These are phyloP conservation scores for Hypoxylon sp. DNA, from an alignment of 2,329 filamentous ascomycete genomes.

Conservation along the genomic window DNA sequence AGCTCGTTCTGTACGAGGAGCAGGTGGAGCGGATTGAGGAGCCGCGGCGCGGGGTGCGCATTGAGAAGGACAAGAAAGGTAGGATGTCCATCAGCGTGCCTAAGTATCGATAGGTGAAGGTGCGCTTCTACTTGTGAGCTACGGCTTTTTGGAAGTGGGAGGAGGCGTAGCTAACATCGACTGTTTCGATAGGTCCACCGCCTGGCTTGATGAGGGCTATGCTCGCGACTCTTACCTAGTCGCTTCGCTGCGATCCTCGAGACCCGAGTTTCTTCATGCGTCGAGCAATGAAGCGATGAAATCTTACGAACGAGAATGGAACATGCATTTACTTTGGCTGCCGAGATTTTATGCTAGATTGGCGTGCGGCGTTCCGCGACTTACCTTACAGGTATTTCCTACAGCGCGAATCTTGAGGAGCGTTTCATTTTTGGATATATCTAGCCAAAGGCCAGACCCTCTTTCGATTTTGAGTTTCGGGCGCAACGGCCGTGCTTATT, in stretches of 20 bases:
- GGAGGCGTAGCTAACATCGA: conserved; percentile 44
- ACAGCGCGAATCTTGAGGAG: neutral
- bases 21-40: conserved; percentile 70
- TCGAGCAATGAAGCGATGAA: neutral
- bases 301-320: neutral
- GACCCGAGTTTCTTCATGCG: neutral
- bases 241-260: neutral
- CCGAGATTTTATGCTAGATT: conserved; percentile 11
- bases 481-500: conserved; percentile 1
- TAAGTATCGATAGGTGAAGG: conserved; percentile 72
- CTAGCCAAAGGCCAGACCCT: neutral
- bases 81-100: conserved; percentile 90
- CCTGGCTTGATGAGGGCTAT: conserved; percentile 77
- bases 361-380: conserved; percentile 18
- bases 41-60: conserved; percentile 71
- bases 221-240: conserved; percentile 78
- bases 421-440: conserved; percentile 15
- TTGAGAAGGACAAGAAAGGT: conserved; percentile 96
- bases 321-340: neutral
- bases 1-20: conserved; percentile 75
- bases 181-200: conserved; percentile 68
- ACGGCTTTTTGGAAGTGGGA: neutral
- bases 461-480: neutral
- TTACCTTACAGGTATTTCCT: neutral
- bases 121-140: conserved; percentile 51